Evolutionary conservation across 352 stramenopile species (phyloP), one percentile per base, ranked within the genome.

Genomic region (Thraustochytrium sp.): DNA sequence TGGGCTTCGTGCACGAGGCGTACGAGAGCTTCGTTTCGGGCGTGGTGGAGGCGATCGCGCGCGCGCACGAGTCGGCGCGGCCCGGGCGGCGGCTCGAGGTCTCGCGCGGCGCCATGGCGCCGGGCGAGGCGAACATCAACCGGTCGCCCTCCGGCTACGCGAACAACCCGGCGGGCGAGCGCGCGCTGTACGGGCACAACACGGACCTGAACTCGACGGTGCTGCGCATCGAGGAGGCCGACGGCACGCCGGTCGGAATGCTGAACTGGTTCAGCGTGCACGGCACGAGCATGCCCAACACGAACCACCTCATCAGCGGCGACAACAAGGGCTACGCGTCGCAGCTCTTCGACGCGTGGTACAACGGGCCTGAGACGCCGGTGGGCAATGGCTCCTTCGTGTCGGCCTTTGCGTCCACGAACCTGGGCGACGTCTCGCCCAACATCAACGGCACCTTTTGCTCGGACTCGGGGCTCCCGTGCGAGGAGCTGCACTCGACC

Each of bases 201-300:
- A 97, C 92, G 26, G 93, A 97, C 88, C 96, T 96, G 82, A 91
- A 93, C 59, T 96, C 97, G 92, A 92, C 92, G 23, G 85, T 97
- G 1, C 93, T 95, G 87, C 87, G 91, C 2, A 88, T 97, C 26
- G 90, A 94, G n/a, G 90, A 90, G 23, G 84, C 91, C 49, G 90
- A 95, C 40, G 92, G 89, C 2, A 94, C 87, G 49, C 89, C 90
- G 0, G 93, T 96, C 73, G 93, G 92, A 54, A 93, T 96, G 88
- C 90, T 97, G 85, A 97, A 96, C 84, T 97, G 93, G 90, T 97
- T 97, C 85, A 91, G 93, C 4, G 93, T 97, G 34, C 94, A 97
- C 76, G 92, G 92, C 26, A 97, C 94, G 34, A 95, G 90, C 85
- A 96, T 97, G 92, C 94, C 93, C 68, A 95, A 92, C 63, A 96